Percentiles rank a stretch among this genome's conserved stretches.
phyloP scores from a whole-genome alignment of 495 filamentous ascomycete species.

The Xylaria palmicola region DNA sequence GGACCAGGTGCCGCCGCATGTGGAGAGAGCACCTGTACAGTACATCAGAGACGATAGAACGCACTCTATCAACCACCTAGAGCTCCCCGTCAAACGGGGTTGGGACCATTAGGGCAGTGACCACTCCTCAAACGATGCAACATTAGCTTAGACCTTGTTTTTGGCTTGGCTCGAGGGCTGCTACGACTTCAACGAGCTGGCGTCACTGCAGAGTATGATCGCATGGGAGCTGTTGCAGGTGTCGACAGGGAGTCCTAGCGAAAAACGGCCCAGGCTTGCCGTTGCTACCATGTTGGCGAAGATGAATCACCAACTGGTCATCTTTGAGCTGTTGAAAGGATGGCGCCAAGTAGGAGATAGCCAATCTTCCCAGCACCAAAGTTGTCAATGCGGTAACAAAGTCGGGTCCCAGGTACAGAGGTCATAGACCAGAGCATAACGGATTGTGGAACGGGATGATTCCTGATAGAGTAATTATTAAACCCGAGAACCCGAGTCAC shows the following conservation, averaged over 20 bases:
- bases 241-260: background rate
- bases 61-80: background rate
- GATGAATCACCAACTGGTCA: constrained; percentile 5
- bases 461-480: constrained; percentile 6
- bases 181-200: background rate
- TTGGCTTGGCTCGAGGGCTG: background rate
- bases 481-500: background rate
- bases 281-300: background rate
- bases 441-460: background rate
- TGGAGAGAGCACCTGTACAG: constrained; percentile 5
- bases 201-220: background rate
- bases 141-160: background rate
- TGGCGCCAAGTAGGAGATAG: background rate
- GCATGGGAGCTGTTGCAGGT: background rate
- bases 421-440: no score
- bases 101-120: background rate
- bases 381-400: background rate
- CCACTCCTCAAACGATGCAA: background rate
- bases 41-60: background rate
- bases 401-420: background rate
- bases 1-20: constrained; percentile 3
- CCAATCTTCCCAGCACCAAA: background rate
- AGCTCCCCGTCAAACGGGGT: background rate
- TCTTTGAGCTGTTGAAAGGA: background rate
- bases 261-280: background rate